Base-by-base conservation (phyloP, 352 stramenopile genomes). In the Phytophthora pini region DNA sequence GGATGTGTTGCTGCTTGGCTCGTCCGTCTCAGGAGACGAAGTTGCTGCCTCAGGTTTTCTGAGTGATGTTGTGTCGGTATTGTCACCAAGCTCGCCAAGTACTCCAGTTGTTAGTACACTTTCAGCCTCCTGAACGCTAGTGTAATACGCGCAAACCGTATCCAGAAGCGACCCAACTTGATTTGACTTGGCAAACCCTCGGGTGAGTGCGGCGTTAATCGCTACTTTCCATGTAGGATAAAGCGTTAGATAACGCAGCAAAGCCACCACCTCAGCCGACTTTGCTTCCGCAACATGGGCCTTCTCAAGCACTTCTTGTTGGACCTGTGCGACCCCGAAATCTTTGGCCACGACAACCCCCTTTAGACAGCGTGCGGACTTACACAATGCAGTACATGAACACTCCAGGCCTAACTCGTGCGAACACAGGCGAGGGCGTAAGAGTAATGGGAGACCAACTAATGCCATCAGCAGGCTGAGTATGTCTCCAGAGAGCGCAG, bases 351-450 rank as follows among this genome's bases (percentile, higher is more conserved):
- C 32, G 1, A 38, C 52, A 11, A 82, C 38, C 6, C 85, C 81
- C 36, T 96, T 96, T 13, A 87, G 44, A 44, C 88, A 96, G 13
- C 82, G 77, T 13, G 82, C 61, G 13, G 79, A 87, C 24, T 85
- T 67, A n/a, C 84, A 96, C 1, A 94, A 65, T 17, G 47, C 48
- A 17, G 81, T 87, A 41, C 75, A 93, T 2, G 80, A 79, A 5
- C 77, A 86, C 55, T 96, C 88, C 13, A 94, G 68, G 1, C 86
- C 86, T 22, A 96, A 65, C 51, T 96, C 88, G n/a, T 96, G 88
- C 0, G 72, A 82, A 41, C 88, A 96, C 5, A 96, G 70, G 2
- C 80, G 78, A 20, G 88, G 88, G 2, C 88, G 78, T 20, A 88
- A 51, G 9, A 94, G 65, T 3, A 90, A 69, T 12, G 88, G 87